Conservation (phyloP, 2,329 filamentous ascomycete species). For the Lachnum nothofagi region DNA sequence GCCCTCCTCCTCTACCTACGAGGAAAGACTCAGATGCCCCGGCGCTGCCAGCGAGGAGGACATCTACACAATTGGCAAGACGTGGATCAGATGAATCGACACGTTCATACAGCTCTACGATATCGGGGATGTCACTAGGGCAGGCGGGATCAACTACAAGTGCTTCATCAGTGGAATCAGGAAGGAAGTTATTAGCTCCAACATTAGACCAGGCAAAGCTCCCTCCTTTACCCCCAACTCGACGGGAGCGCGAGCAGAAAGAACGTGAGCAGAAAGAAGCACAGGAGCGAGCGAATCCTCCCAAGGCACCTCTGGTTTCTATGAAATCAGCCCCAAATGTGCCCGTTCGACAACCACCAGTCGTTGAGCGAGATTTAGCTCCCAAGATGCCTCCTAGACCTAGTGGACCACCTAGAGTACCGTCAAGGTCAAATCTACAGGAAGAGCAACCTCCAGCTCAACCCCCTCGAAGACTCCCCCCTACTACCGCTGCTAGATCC, state of each 20-base stretch:
- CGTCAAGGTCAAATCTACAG: slow-evolving; percentile 39
- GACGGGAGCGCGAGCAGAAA: slow-evolving; percentile 45
- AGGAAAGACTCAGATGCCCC: slow-evolving; percentile 23
- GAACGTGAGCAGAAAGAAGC: slow-evolving; percentile 42
- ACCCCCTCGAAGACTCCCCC: slow-evolving; percentile 23
- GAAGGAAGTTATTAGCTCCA: slow-evolving; percentile 53
- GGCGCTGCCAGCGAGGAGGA: slow-evolving; percentile 28
- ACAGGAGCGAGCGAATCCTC: slow-evolving; percentile 36
- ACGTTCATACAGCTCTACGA: slow-evolving; percentile 47
- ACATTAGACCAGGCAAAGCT: slow-evolving; percentile 51
- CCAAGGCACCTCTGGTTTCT: slow-evolving; percentile 34
- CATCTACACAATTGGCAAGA: slow-evolving; percentile 36
- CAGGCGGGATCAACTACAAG: slow-evolving; percentile 45
- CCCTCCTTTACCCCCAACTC: slow-evolving; percentile 52
- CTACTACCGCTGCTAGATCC: slow-evolving; percentile 19
- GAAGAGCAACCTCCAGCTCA: slow-evolving; percentile 23
- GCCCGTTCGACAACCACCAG: slow-evolving; percentile 25
- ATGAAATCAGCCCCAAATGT: slow-evolving; percentile 37
- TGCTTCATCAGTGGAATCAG: slow-evolving; percentile 37
- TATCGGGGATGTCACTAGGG: slow-evolving; percentile 49
- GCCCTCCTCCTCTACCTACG: slow-evolving; percentile 13
- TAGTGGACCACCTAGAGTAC: slow-evolving; percentile 45
- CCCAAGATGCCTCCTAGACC: slow-evolving; percentile 30
- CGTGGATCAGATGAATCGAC: slow-evolving; percentile 56
- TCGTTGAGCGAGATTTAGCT: slow-evolving; percentile 20